Percentiles rank a stretch among this genome's conserved stretches.
These are phyloP conservation scores for Penicillium desertorum DNA, from an alignment of 495 filamentous ascomycete genomes.

Conservation along the genomic window DNA sequence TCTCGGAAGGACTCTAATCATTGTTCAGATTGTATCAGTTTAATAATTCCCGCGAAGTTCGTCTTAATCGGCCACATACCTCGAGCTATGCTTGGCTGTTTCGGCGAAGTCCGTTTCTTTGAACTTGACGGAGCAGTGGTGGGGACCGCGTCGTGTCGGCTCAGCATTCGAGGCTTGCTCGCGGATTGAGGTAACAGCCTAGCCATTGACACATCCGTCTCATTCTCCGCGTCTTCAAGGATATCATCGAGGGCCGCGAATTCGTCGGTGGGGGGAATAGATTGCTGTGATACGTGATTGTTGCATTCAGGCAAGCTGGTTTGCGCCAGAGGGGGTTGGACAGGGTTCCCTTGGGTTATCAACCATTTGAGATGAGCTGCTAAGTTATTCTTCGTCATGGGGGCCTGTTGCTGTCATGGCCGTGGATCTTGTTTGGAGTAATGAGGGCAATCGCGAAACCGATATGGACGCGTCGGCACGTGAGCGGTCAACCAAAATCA, in stretches of 20 bases:
- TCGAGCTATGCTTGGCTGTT: conserved; percentile 16
- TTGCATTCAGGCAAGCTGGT: conserved; percentile 23
- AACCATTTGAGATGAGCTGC: conserved; percentile 52
- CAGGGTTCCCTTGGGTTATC: conserved; percentile 41
- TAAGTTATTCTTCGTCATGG: conserved; percentile 57
- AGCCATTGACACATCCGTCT: conserved; percentile 52
- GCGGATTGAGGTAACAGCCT: conserved; percentile 53
- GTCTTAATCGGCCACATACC: conserved; percentile 18
- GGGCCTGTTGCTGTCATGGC: conserved; percentile 38
- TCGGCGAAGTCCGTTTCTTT: conserved; percentile 28
- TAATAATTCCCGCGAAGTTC: neutral
- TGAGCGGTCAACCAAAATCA: conserved; percentile 27
- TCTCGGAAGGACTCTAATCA: conserved; percentile 16
- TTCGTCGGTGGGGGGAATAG: conserved; percentile 24
- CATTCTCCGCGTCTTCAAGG: conserved; percentile 28
- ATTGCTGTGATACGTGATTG: conserved; percentile 20
- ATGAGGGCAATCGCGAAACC: conserved; percentile 22
- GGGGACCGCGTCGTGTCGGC: conserved; percentile 25
- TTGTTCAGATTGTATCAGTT: neutral
- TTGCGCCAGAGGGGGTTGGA: conserved; percentile 36
- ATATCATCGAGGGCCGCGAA: conserved; percentile 22
- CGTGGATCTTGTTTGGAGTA: conserved; percentile 14
- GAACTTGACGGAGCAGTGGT: conserved; percentile 26
- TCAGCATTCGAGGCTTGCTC: conserved; percentile 51
- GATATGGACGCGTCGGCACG: conserved; percentile 32